Base-by-base conservation (phyloP, 805 yeast species). In the Kockiozyma suomiensis region DNA sequence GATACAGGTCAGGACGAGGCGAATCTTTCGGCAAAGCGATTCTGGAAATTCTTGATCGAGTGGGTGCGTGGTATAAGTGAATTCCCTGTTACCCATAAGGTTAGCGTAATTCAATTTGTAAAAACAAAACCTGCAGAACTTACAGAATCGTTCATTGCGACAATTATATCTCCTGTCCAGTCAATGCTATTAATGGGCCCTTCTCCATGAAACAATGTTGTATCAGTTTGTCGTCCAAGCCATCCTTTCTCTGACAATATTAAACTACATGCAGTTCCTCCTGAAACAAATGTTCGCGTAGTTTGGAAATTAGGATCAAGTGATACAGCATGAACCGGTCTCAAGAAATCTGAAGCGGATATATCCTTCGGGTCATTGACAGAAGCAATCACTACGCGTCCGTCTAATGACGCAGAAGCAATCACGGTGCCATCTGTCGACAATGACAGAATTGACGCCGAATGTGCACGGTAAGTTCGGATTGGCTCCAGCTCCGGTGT, bases 331-430 rank as follows among this genome's bases (percentile, higher is more conserved):
- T 91, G 96, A 0, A 94, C 81, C 0, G 98, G 97, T 30, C 97
- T 77, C 67, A 87, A 86, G 72, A 91, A 88, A 73, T 92, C 96
- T 66, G 82, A 86, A 1, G 90, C 91, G 0, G 81, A 77, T 1
- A 87, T 82, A 66, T 87, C 94, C 3, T 77, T 74, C 19, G 82
- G 82, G 63, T 86, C 88, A 1, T 65, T 59, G 1, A 89, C 75
- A 1, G 91, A 82, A 0, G 97, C 94, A 23, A 68, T 82, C 1
- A 90, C 90, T 0, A 93, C 87, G 0, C 96, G 88, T 0, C 99
- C 99, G 71, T 94, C 99, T 77, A 93, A 86, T 0, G 97, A 90
- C 0, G 92, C 97, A 0, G 96, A 85, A 0, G 94, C 96, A 61
- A 94, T 83, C 68, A 80, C 84, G 7, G 74, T 74, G 0, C 96